Conservation (phyloP, 768 basidiomycete species). For the Termitomyces sp. region DNA sequence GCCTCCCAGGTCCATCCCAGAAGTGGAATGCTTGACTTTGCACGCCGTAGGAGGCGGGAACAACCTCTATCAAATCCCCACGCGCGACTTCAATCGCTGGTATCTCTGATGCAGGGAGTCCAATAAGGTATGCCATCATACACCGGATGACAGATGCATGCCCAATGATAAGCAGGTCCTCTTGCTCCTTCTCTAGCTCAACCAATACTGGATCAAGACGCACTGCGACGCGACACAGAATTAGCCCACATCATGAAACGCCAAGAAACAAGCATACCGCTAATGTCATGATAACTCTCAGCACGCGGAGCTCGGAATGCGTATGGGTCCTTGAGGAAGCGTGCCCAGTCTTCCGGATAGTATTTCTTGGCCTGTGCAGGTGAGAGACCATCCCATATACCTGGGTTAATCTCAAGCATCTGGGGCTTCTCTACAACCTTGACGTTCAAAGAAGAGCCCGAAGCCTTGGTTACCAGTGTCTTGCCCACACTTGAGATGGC, state of each 20-base stretch:
- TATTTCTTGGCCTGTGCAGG: conserved; percentile 84
- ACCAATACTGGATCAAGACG: conserved; percentile 90
- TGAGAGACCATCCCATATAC: conserved; percentile 93
- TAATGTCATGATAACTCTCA: conserved; percentile 96
- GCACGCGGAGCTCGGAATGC: conserved; percentile 87
- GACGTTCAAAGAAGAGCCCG: conserved; percentile 37
- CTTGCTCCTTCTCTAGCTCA: conserved; percentile 90
- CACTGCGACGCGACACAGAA: conserved; percentile 39
- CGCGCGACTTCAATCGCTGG: conserved; percentile 96
- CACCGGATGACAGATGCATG: conserved; percentile 98
- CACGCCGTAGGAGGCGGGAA: conserved; percentile 86
- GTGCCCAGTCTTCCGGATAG: conserved; percentile 92
- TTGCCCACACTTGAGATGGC: conserved; percentile 4
- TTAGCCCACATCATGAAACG: neutral
- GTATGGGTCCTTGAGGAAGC: conserved; percentile 91
- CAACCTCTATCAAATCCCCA: conserved; percentile 92
- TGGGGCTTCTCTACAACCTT: conserved; percentile 93
- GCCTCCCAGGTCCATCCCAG: conserved; percentile 82
- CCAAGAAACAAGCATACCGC: conserved; percentile 43
- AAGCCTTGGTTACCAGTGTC: conserved; percentile 4
- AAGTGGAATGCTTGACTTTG: conserved; percentile 88
- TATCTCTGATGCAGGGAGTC: conserved; percentile 91
- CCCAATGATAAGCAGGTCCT: conserved; percentile 94
- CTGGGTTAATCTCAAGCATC: conserved; percentile 98
- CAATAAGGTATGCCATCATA: conserved; percentile 88